Evolutionary conservation across 139 green algal genomes (phyloP).

Genomic region (Pleodorina starrii): DNA sequence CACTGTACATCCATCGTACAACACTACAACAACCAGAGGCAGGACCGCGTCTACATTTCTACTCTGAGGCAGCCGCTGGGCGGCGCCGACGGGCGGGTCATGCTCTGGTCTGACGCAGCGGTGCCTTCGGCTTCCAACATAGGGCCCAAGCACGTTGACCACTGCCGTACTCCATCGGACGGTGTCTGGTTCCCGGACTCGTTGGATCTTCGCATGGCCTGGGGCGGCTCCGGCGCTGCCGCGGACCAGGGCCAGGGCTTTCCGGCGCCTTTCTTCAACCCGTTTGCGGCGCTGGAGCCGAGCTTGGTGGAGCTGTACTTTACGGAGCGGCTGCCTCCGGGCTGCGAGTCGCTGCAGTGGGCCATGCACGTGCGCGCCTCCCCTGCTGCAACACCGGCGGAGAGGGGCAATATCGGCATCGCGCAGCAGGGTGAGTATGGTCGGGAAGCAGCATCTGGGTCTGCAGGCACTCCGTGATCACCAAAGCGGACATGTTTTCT

Average conservation of each 20-base stretch:
- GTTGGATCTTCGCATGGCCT: constrained; percentile 51
- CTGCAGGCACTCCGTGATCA: too few relatives aligned
- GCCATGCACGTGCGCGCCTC: constrained; percentile 46
- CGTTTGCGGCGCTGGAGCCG: constrained; percentile 6
- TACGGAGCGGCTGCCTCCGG: constrained; percentile 53
- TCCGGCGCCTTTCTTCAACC: constrained; percentile 57
- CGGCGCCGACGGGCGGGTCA: background rate
- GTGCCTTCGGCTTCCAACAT: background rate
- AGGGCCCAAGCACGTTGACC: constrained; percentile 54
- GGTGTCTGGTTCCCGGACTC: constrained; percentile 69
- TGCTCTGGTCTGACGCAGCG: background rate
- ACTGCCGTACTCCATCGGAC: background rate
- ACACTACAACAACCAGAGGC: constrained; percentile 48
- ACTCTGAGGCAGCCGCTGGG: background rate
- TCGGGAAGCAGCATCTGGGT: too few relatives aligned
- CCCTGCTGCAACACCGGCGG: background rate
- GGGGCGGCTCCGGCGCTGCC: constrained; percentile 51
- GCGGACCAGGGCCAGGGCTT: constrained; percentile 41
- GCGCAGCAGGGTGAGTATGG: constrained; percentile 47
- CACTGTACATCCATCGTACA: background rate
- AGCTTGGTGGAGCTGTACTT: constrained; percentile 20
- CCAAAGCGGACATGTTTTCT: too few relatives aligned
- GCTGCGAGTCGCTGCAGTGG: constrained; percentile 53
- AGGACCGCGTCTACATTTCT: constrained; percentile 1
- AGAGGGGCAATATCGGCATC: constrained; percentile 59